Percentiles rank a stretch among this genome's conserved stretches.
Conservation (phyloP, 441 rosid genomes). For the Gossypium gossypioides region DNA sequence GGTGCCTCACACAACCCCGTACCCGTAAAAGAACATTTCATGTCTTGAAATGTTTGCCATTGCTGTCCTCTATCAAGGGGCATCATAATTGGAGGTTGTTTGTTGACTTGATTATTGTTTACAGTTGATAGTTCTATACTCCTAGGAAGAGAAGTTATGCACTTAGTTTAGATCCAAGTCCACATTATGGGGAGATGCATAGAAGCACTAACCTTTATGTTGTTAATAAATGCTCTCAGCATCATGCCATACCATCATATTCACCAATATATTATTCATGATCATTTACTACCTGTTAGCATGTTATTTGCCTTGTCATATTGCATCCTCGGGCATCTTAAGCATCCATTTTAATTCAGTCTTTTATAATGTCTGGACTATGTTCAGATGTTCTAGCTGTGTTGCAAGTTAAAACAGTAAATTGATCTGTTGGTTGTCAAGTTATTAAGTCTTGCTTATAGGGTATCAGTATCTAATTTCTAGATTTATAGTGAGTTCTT, state of each 20-base stretch:
- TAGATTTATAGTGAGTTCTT: slow-evolving; percentile 6
- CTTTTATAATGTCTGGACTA: background rate
- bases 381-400: background rate
- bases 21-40: background rate
- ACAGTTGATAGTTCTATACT: background rate
- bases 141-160: background rate
- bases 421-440: slow-evolving; percentile 1
- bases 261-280: background rate
- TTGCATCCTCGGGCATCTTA: background rate
- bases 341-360: background rate
- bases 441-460: slow-evolving; percentile 6
- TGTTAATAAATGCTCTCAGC: background rate
- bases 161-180: background rate
- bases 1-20: background rate
- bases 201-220: background rate
- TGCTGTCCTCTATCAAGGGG: slow-evolving; percentile 6
- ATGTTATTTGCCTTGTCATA: background rate
- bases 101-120: background rate
- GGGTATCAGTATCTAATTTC: background rate
- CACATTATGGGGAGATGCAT: background rate
- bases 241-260: background rate
- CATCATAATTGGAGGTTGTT: slow-evolving; percentile 3
- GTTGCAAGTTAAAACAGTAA: background rate
- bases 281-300: background rate
- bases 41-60: slow-evolving; percentile 13